Base-by-base conservation (phyloP, 2,329 filamentous ascomycete species). In the Trichoderma asperellum region DNA sequence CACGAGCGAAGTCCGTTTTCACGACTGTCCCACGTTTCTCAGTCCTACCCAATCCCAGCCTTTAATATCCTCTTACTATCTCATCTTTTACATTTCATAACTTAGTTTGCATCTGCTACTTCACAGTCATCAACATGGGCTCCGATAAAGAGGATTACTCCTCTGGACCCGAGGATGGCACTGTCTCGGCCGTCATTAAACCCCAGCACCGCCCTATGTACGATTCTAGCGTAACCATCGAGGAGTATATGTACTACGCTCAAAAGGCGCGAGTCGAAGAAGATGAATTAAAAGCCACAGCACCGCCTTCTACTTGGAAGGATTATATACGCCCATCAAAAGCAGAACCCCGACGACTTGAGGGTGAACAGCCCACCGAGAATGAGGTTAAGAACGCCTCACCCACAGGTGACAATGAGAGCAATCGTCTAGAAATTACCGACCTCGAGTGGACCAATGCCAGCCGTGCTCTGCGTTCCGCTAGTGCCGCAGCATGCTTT, bases 401-500 rank as follows among this genome's bases (percentile, higher is more conserved):
- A 49, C 40, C 29, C 7, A 27, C 29, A 5, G 18, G 18, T 14
- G 24, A 32, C 2, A 21, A 29, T 32, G 10, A 32, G 66, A 64
- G 18, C 64, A 24, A 59, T 37, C 32, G 47, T 21, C 2, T 70
- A 16, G 59, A 69, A 16, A 73, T 76, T n/a, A 71, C 74, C 7
- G 74, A 73, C 18, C 77, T 80, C 4, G 84, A 86, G 70, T 85
- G 84, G 83, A 77, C 76, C 27, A 82, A 81, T 63, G 83, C 84
- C 5, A 71, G 70, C 40, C 70, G 70, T 18, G 70, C 70, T 16
- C 37, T 70, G 53, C 53, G 63, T 34, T 66, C 63, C 1, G 63
- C 63, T 12, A 70, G 70, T 58, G 70, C 70, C 18, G 70, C 70
- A 37, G 64, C 57, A 56, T 70, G 70, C 32, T 71, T 71, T 56